These are phyloP conservation scores for Irpex sp. DNA, from an alignment of 1,284 basidiomycete species.

Conservation along the genomic window DNA sequence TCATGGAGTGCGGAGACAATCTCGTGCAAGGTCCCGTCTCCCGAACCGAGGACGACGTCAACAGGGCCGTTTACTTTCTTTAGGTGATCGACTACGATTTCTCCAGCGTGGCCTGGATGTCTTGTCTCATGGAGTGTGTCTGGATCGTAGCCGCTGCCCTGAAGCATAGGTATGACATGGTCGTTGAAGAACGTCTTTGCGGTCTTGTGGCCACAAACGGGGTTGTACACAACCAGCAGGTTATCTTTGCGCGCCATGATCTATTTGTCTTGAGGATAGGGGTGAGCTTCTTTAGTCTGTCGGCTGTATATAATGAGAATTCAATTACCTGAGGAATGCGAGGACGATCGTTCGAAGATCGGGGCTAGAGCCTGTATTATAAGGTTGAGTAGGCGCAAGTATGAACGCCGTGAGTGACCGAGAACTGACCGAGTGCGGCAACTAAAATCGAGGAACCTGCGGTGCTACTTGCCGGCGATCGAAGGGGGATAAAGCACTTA, in stretches of 20 bases:
- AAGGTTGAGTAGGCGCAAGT: not conserved
- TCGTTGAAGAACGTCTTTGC: slow-evolving; percentile 48
- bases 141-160: slow-evolving; percentile 31
- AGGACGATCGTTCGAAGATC: not conserved
- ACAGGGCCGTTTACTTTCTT: slow-evolving; percentile 24
- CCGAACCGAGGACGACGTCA: slow-evolving; percentile 69
- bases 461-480: too few relatives aligned
- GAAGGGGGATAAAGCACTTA: not conserved
- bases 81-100: slow-evolving; percentile 44
- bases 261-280: not conserved
- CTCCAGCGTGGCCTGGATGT: slow-evolving; percentile 54
- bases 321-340: not conserved
- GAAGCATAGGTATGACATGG: slow-evolving; percentile 65
- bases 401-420: not conserved
- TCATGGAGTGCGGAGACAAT: slow-evolving; percentile 61
- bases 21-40: slow-evolving; percentile 91
- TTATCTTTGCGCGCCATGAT: slow-evolving; percentile 1
- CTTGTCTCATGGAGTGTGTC: slow-evolving; percentile 49
- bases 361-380: not conserved
- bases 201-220: slow-evolving; percentile 40
- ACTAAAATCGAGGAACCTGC: not conserved
- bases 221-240: slow-evolving; percentile 47
- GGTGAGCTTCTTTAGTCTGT: not conserved
- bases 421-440: not conserved
- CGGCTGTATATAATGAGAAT: not conserved